Conservation (phyloP, 805 yeast genomes). For the Naumovozyma dairenensis region DNA sequence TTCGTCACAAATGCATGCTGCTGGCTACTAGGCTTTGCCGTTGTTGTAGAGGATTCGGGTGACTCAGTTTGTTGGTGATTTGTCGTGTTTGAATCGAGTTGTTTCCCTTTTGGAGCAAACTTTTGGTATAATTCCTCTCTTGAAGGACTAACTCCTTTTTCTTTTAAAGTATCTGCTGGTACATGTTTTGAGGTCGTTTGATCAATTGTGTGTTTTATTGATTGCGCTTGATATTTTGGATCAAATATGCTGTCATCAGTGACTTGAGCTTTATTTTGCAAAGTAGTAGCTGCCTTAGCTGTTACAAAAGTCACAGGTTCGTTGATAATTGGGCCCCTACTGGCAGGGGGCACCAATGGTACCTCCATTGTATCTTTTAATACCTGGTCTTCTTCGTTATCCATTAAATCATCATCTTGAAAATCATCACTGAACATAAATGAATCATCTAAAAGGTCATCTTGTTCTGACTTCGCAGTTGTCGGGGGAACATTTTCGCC, state of each 20-base stretch:
- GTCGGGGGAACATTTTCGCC: too few species aligned
- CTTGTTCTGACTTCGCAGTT: conserved; percentile 6
- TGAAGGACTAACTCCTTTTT: conserved; percentile 14
- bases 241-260: conserved; percentile 38
- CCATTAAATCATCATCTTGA: conserved; percentile 31
- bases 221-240: conserved; percentile 48
- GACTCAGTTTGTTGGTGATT: not conserved
- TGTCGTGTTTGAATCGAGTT: conserved; percentile 4
- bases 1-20: not conserved
- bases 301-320: conserved; percentile 39
- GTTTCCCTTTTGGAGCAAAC: conserved; percentile 28
- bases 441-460: conserved; percentile 43
- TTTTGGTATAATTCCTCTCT: conserved; percentile 20
- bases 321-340: not conserved
- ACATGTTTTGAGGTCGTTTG: conserved; percentile 60
- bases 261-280: conserved; percentile 37
- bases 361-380: too few species aligned
- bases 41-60: not conserved
- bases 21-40: not conserved
- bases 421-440: conserved; percentile 43
- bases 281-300: conserved; percentile 52
- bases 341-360: too few species aligned
- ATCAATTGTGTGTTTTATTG: conserved; percentile 51
- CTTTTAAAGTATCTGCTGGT: conserved; percentile 18
- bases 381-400: conserved; percentile 15